Evolutionary conservation across 352 stramenopile genomes (phyloP).

Genomic region (Phytophthora rubi): DNA sequence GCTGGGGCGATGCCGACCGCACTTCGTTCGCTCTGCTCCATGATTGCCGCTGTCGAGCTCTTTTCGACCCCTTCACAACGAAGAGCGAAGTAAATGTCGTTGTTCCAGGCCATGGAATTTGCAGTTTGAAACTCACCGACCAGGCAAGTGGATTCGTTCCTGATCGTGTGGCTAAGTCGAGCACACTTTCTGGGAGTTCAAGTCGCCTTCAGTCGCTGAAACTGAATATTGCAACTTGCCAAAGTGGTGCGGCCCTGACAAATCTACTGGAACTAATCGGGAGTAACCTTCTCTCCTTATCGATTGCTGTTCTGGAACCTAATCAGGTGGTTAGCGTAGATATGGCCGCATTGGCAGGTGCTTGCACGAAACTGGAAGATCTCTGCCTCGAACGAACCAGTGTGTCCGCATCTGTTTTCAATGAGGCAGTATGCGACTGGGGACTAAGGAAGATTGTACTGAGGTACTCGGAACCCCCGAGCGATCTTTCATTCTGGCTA

Average conservation of each 20-base stretch:
- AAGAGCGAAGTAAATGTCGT: not conserved
- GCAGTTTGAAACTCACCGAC: not conserved
- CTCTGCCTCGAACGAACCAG: not conserved
- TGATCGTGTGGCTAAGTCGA: not conserved
- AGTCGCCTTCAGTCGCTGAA: not conserved
- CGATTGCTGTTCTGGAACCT: not conserved
- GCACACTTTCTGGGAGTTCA: not conserved
- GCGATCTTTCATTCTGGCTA: not conserved
- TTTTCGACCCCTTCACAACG: not conserved
- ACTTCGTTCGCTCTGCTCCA: too few relatives aligned
- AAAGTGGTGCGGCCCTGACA: not conserved
- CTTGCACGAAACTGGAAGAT: not conserved
- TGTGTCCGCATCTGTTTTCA: not conserved
- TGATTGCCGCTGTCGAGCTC: too few relatives aligned
- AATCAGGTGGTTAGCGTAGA: not conserved
- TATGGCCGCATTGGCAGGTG: not conserved
- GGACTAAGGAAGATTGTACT: not conserved
- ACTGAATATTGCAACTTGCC: not conserved
- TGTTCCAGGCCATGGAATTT: conserved; percentile 1
- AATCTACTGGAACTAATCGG: not conserved
- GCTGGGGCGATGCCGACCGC: not conserved
- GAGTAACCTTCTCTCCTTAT: not conserved
- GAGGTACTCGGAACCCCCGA: not conserved
- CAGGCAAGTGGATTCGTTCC: not conserved
- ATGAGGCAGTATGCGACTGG: not conserved